Evolutionary conservation across 192 early-diverging fungal species (phyloP), one percentile per base, ranked within the genome.

Genomic region (Entomortierella lignicola): DNA sequence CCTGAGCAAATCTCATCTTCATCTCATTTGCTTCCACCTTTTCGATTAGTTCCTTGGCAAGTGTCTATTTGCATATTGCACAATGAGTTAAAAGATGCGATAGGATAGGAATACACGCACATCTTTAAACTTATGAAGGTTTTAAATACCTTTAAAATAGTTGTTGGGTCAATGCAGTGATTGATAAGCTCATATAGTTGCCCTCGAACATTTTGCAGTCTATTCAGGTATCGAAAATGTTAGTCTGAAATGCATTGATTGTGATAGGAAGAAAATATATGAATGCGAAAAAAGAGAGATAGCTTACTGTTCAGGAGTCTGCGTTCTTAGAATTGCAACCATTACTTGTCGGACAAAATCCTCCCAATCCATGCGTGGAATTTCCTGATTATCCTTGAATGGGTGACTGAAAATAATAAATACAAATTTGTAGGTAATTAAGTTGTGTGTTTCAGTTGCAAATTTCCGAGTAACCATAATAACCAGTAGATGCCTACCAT

Each of bases 351-450:
- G 51, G 52, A 97, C 89, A 44, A 89, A 92, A 71, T 81, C 71
- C 72, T 99, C 95, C 96, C 96, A 99, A 77, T 98, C 96, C 69
- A 94, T 90, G 30, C 85, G 72, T 25, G 90, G 86, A 0, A 93
- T 84, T 41, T 85, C 72, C 55, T 94, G 91, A 6, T 81, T 59
- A 8, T 81, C 69, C 21, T 77, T 72, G 56, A 88, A 71, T 30
- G 83, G 82, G 15, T 69, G 53, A 39, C 83, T 81, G 65, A 47
- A 12, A 13, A 15, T 21, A 41, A n/a, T 8, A 54, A 4, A 60
- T 13, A 18, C 26, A 50, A 50, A 0, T 21, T 2, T 26, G 41
- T 44, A 23, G 0, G 26, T 50, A 11, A 15, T 25, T 18, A 52
- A 66, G 39, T 10, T 42, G 13, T 6, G 6, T 10, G 6, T 13